Percentiles rank a stretch among this genome's conserved stretches.
phyloP scores from a whole-genome alignment of 768 basidiomycete genomes.

The Trametes cinnabarina region DNA sequence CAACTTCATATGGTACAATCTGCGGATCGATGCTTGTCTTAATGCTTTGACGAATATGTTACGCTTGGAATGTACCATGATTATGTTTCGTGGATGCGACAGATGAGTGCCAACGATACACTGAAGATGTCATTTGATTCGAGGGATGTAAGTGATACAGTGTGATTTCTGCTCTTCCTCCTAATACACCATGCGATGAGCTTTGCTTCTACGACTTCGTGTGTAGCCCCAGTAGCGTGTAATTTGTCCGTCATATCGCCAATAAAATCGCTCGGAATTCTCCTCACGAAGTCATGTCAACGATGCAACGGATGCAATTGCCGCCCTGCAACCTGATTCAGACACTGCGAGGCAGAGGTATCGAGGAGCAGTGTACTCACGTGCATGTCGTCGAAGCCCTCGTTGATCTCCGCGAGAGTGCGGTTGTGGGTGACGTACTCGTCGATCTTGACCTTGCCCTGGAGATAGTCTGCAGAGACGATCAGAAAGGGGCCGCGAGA shows the following conservation, averaged over 20 bases:
- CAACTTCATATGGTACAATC: not conserved
- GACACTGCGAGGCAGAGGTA: not conserved
- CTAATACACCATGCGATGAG: constrained; percentile 6
- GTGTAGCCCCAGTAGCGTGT: not conserved
- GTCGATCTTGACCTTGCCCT: constrained; percentile 83
- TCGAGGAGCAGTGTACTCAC: constrained; percentile 46
- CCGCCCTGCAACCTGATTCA: constrained; percentile 50
- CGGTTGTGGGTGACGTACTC: constrained; percentile 93
- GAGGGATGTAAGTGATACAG: constrained; percentile 9
- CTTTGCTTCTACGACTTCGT: not conserved
- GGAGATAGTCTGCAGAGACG: constrained; percentile 64
- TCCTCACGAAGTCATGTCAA: constrained; percentile 62
- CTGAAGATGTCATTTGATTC: not conserved
- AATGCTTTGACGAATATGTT: not conserved
- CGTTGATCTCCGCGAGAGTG: constrained; percentile 71
- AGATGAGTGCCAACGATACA: not conserved
- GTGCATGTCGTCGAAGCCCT: constrained; percentile 96
- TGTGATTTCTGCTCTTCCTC: constrained; percentile 2
- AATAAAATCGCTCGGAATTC: too few species aligned
- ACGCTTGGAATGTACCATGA: not conserved
- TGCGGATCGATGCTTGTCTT: not conserved
- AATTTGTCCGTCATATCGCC: not conserved
- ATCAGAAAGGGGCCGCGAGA: not conserved
- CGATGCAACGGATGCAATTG: constrained; percentile 92
- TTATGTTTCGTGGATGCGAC: not conserved